A percentile compares a stretch with the other conserved stretches of the same genome.
Conservation (phyloP, 495 filamentous ascomycete genomes). For the Podospora conica region DNA sequence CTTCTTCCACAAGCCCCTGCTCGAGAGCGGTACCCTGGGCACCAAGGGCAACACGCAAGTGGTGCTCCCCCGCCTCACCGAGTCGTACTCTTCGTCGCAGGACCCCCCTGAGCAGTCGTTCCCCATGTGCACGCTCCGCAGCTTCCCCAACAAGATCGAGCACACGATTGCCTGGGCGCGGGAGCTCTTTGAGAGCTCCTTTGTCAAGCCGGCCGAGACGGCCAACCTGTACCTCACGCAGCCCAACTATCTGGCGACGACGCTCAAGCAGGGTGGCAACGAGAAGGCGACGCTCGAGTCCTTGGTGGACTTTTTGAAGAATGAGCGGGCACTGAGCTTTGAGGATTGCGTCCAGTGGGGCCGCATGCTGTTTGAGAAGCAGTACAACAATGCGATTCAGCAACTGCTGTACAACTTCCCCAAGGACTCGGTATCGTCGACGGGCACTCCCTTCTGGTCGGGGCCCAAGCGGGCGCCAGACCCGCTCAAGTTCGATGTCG, state of each 20-base stretch:
- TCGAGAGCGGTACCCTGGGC: slow-evolving; percentile 94
- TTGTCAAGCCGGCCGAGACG: slow-evolving; percentile 87
- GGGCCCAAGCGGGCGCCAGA: slow-evolving; percentile 96
- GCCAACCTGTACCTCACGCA: slow-evolving; percentile 93
- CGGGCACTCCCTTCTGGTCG: slow-evolving; percentile 93
- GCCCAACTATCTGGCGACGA: slow-evolving; percentile 82
- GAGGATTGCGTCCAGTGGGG: slow-evolving; percentile 96
- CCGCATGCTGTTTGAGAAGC: slow-evolving; percentile 86
- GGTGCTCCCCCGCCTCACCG: slow-evolving; percentile 80
- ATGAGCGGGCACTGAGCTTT: slow-evolving; percentile 84
- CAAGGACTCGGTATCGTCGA: slow-evolving; percentile 81
- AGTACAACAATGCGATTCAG: slow-evolving; percentile 95
- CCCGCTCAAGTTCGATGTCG: slow-evolving; percentile 77
- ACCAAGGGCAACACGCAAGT: slow-evolving; percentile 99
- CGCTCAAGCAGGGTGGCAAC: slow-evolving; percentile 89
- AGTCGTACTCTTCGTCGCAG: slow-evolving; percentile 97
- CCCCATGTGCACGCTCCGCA: slow-evolving; percentile 96
- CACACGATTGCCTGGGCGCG: slow-evolving; percentile 98
- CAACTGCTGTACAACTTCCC: slow-evolving; percentile 98
- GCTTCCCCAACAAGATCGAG: slow-evolving; percentile 98
- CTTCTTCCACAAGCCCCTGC: slow-evolving; percentile 94
- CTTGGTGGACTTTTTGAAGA: slow-evolving; percentile 84
- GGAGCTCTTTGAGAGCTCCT: slow-evolving; percentile 89
- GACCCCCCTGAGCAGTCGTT: slow-evolving; percentile 98
- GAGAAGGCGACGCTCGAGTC: slow-evolving; percentile 93